Base-by-base conservation (phyloP, 1,284 basidiomycete species). In the Athelia sp. region DNA sequence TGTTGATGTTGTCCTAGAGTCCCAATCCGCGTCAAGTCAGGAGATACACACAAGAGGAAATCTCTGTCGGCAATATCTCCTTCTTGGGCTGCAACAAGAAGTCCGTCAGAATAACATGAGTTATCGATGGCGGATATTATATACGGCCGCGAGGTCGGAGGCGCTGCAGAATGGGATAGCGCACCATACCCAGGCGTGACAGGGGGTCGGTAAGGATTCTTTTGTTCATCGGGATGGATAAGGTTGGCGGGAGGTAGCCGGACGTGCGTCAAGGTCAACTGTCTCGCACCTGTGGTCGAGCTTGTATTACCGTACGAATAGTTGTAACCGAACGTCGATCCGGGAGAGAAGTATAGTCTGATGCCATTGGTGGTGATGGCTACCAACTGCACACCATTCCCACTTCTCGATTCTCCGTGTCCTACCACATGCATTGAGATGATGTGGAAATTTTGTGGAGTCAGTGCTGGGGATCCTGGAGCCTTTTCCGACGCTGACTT, bases 351-450 rank as follows among this genome's bases (percentile, higher is more conserved):
- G 68, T 89, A 94, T 4, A 94, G 71, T 46, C 91, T 81, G 3
- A 88, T 79, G 11, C 87, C 90, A 50, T 85, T 92, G 17, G 75
- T 73, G 17, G 92, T 90, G 46, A 94, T 71, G 1, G 88, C 93
- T 46, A 96, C 73, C 11, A 97, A 74, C 52, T 91, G 87, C 13
- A 84, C 70, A 22, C 82, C 81, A 21, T 22, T 44, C 19, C 21
- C 18, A 26, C 10, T 44, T 17, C 79, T 82, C 26, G 87, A 83
- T 62, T 87, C 85, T 10, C 71, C 66, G 13, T 75, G 73, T 42
- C 79, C 73, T 38, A 91, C 68, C 23, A 83, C 75, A 59, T 90
- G 86, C 40, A 91, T 63, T 13, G 77, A 71, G 32, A 81, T 69
- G 47, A 91, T 76, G 49, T 78, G 73, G 60, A 90, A 89, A 50